Evolutionary conservation across 495 filamentous ascomycete species (phyloP).

Genomic region (Astrocystis sublimbata): DNA sequence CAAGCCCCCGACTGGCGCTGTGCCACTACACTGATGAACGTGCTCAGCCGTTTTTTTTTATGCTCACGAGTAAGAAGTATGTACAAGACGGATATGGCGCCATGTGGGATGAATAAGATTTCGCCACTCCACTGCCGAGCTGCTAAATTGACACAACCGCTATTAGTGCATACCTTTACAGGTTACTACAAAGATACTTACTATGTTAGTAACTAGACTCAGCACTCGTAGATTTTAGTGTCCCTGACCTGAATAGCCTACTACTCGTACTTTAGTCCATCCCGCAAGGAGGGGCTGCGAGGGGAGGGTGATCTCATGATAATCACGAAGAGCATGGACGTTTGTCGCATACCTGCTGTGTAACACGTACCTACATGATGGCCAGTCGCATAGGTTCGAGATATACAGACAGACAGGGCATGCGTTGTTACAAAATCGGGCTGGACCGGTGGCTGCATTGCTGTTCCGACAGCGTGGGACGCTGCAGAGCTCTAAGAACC

Average conservation of each 20-base stretch:
- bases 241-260: too few relatives aligned
- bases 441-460: conserved; percentile 4
- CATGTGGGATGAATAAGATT: conserved; percentile 11
- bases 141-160: not conserved
- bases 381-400: too few relatives aligned
- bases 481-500: not conserved
- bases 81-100: not conserved
- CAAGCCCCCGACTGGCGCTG: too few relatives aligned
- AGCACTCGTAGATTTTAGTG: too few relatives aligned
- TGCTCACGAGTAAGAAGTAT: not conserved
- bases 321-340: not conserved
- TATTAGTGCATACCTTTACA: too few relatives aligned
- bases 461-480: conserved; percentile 13
- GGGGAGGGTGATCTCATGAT: not conserved
- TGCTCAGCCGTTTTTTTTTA: not conserved
- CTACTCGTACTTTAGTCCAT: not conserved
- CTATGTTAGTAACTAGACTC: not conserved
- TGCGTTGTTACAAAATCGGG: too few relatives aligned
- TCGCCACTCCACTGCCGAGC: not conserved
- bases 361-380: too few relatives aligned
- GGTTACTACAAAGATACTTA: not conserved
- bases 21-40: not conserved
- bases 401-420: too few relatives aligned
- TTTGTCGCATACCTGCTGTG: not conserved
- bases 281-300: not conserved